Evolutionary conservation across 495 filamentous ascomycete species (phyloP), one percentile per base, ranked within the genome.

Genomic region (Tuber aestivum): DNA sequence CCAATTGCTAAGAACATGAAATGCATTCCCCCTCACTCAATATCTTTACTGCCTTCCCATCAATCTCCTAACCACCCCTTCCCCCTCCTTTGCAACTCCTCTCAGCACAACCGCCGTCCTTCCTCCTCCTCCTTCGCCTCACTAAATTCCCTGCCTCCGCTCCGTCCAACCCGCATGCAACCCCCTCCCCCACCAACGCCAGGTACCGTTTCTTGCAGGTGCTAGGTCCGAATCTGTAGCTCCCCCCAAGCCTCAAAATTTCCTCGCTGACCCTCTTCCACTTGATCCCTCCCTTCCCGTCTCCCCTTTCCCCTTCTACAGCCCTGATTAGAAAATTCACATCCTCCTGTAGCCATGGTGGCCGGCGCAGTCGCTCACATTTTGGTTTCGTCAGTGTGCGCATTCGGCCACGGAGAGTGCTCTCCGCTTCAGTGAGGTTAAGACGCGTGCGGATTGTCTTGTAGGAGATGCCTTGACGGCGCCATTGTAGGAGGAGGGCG

Each of bases 181-280:
- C 32, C 56, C 81, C 81, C 20, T 72, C 72, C 27, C 56, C 72
- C 38, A 77, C 82, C 75, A 88, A 80, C 73, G 87, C 86, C 75
- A 90, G 86, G 87, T 91, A 97, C 82, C 93, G 92, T 86, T 93
- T 96, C 83, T 93, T 93, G 81, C 92, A 95, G 0, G 94, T 97
- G 3, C 92, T 90, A 83, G 94, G 90, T 1, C 93, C 94, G 83
- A 97, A 97, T 69, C 87, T 88, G 82, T 97, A 97, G 3, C 89
- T 91, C 0, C 93, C 94, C 23, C 93, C 94, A 75, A 91, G 82
- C 1, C 81, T 80, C 73, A 84, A 84, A 69, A 97, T 95, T 75
- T 92, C 91, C 76, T 92, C 87, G 2, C 90, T 88, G 5, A 97
- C 90, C 74, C 88, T 87, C 85, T 95, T 95, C 94, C 94, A 97